These are phyloP conservation scores for Sphagnum fallax DNA, from an alignment of 228 moss, liverwort and hornwort species.

Conservation along the genomic window DNA sequence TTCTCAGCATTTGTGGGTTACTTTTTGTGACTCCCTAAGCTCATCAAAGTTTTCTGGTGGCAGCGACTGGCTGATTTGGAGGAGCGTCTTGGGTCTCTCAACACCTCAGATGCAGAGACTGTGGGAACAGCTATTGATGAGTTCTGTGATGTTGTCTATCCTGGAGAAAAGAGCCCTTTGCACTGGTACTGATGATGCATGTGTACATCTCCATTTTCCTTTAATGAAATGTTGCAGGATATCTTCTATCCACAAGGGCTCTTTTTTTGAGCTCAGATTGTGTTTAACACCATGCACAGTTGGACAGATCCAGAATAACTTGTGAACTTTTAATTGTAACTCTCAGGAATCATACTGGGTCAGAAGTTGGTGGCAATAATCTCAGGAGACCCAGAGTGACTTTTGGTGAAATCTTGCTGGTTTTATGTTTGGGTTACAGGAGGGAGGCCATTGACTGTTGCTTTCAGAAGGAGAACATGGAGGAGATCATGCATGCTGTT, in stretches of 20 bases:
- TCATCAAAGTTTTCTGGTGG: not conserved
- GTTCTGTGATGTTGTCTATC: conserved; percentile 92
- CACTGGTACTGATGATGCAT: conserved; percentile 38
- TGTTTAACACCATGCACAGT: no score
- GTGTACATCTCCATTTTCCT: no score
- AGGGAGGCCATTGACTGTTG: conserved; percentile 69
- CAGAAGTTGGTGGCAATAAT: no score
- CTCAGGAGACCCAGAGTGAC: no score
- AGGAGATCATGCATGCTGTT: conserved; percentile 75
- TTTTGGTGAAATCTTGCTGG: not conserved
- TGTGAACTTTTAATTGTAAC: no score
- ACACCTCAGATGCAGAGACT: conserved; percentile 71
- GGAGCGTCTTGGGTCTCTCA: conserved; percentile 83
- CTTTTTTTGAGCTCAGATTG: no score
- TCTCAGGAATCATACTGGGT: no score
- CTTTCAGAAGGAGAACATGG: conserved; percentile 77
- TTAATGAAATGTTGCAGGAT: no score
- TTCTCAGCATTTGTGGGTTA: not conserved
- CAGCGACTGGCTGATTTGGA: conserved; percentile 78
- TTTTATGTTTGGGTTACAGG: conserved; percentile 22
- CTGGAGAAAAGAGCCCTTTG: conserved; percentile 76
- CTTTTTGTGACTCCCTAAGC: not conserved
- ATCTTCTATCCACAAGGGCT: no score
- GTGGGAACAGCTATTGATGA: conserved; percentile 87
- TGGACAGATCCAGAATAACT: no score